A percentile compares a stretch with the other conserved stretches of the same genome.
These are phyloP conservation scores for Neospora caninum DNA, from an alignment of 169 alveolate species.

Conservation along the genomic window DNA sequence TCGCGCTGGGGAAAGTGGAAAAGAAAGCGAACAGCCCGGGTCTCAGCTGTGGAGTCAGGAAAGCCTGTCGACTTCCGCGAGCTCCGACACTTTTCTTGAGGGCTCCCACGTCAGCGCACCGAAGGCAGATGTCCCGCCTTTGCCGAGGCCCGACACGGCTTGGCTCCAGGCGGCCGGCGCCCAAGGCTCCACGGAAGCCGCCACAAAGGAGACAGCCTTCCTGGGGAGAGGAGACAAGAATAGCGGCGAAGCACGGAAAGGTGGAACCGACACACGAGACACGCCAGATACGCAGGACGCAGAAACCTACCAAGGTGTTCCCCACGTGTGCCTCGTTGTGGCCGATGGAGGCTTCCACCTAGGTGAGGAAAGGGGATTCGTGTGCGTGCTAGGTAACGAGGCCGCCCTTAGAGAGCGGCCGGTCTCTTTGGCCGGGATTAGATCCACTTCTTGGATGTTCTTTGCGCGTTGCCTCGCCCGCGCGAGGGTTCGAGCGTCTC, in stretches of 20 bases:
- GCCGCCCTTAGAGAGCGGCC: too few species aligned
- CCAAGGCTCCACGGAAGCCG: too few species aligned
- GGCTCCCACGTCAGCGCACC: not conserved
- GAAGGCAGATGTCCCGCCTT: not conserved
- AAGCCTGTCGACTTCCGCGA: not conserved
- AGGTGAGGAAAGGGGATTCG: not conserved
- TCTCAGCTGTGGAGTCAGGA: not conserved
- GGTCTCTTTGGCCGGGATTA: too few species aligned
- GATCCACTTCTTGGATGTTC: too few species aligned
- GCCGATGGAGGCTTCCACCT: constrained; percentile 47
- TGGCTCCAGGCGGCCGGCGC: too few species aligned
- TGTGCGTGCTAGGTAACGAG: not conserved
- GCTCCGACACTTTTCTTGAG: not conserved
- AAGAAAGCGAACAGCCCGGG: not conserved
- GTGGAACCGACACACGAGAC: not conserved
- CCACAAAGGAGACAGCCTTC: too few species aligned
- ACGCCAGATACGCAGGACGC: not conserved
- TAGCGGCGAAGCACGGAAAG: not conserved
- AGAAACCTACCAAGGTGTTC: not conserved
- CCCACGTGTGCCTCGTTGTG: constrained; percentile 4
- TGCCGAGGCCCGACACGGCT: not conserved
- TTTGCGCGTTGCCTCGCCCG: too few species aligned
- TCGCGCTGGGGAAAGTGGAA: not conserved
- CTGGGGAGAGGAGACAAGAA: not conserved
- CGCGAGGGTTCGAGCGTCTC: too few species aligned